Evolutionary conservation across 1,139 yeast genomes (phyloP).

Genomic region (Eremothecium gossypii): DNA sequence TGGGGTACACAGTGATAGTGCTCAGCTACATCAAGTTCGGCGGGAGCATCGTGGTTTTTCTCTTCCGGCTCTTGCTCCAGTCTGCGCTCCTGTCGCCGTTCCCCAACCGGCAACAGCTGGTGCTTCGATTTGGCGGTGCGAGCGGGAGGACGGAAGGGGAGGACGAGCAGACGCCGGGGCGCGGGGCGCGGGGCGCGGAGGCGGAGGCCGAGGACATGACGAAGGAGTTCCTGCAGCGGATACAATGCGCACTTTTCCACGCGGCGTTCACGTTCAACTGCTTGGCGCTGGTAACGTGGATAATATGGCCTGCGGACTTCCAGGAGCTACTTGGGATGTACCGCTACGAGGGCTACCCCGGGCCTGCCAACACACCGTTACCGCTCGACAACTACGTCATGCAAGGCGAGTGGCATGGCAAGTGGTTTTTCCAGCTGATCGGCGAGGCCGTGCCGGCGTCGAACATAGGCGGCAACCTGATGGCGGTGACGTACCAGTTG

Average conservation of each 20-base stretch:
- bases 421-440: slow-evolving; percentile 33
- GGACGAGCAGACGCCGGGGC: background rate
- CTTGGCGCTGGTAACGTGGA: slow-evolving; percentile 19
- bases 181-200: slow-evolving; percentile 5
- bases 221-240: slow-evolving; percentile 16
- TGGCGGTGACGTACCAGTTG: slow-evolving; percentile 27
- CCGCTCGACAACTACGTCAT: slow-evolving; percentile 23
- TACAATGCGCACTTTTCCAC: slow-evolving; percentile 21
- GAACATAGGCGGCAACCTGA: slow-evolving; percentile 26
- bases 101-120: slow-evolving; percentile 22
- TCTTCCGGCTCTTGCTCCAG: slow-evolving; percentile 25
- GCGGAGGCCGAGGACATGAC: slow-evolving; percentile 18
- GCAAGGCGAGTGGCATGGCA: slow-evolving; percentile 30
- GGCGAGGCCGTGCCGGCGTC: slow-evolving; percentile 36
- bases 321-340: slow-evolving; percentile 13
- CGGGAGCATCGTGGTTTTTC: slow-evolving; percentile 16
- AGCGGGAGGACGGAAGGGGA: background rate
- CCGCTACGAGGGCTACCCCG: slow-evolving; percentile 11
- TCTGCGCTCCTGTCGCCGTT: slow-evolving; percentile 30
- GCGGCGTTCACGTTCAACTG: slow-evolving; percentile 22
- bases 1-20: slow-evolving; percentile 22
- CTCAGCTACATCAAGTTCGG: slow-evolving; percentile 26
- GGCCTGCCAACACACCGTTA: slow-evolving; percentile 23
- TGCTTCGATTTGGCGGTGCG: background rate
- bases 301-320: slow-evolving; percentile 24